Evolutionary conservation across 495 filamentous ascomycete genomes (phyloP).

Genomic region (Parmelia sp.): DNA sequence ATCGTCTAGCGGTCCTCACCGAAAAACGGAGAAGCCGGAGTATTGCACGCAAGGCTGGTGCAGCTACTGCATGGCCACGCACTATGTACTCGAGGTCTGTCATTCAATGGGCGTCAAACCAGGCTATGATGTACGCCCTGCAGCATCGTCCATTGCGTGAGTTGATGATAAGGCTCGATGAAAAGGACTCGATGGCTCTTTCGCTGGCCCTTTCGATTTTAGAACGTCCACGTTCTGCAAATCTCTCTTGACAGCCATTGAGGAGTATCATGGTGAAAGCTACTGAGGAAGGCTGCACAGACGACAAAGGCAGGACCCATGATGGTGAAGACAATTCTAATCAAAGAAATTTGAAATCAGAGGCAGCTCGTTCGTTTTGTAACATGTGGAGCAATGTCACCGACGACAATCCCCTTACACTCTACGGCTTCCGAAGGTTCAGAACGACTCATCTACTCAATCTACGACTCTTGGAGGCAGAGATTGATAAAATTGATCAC

Average conservation of each 20-base stretch:
- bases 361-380: conserved; percentile 4
- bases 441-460: conserved; percentile 32
- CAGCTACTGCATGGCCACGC: not conserved
- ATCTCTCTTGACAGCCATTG: not conserved
- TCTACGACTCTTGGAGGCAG: conserved; percentile 29
- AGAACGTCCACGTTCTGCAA: not conserved
- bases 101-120: not conserved
- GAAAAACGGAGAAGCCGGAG: too few relatives aligned
- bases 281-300: not conserved
- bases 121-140: not conserved
- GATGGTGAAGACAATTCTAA: not conserved
- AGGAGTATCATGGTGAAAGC: not conserved
- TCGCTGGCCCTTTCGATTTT: not conserved
- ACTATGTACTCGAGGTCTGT: not conserved
- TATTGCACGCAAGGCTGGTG: too few relatives aligned
- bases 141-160: not conserved
- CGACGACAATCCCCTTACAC: conserved; percentile 25
- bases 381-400: conserved; percentile 20
- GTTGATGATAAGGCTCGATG: not conserved
- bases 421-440: conserved; percentile 31
- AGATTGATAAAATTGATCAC: conserved; percentile 29
- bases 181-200: not conserved
- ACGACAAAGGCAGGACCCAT: not conserved
- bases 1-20: too few relatives aligned
- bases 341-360: not conserved